Percentiles rank a stretch among this genome's conserved stretches.
Conservation (phyloP, 345 rosid genomes). For the Ceriops zippeliana region DNA sequence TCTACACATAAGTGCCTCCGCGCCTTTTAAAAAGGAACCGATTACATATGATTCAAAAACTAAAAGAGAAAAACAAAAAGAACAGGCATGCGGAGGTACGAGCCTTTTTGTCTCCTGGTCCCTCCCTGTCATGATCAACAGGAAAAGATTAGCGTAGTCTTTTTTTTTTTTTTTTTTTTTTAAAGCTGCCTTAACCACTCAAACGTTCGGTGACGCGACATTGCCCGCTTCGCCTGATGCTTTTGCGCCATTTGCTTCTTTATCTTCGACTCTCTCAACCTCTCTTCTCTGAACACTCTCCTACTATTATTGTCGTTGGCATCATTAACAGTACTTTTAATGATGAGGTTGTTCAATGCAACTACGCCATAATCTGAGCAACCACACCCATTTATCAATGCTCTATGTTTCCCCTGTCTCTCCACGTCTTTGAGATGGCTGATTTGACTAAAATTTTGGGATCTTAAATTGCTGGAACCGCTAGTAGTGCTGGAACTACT, state of each 20-base stretch:
- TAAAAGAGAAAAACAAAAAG: constrained; percentile 6
- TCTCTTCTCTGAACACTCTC: constrained; percentile 23
- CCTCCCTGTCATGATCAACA: constrained; percentile 22
- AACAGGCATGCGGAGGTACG: constrained; percentile 25
- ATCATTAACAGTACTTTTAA: constrained; percentile 14
- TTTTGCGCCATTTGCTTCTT: constrained; percentile 39
- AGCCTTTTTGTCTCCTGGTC: constrained; percentile 13
- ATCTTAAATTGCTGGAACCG: constrained; percentile 34
- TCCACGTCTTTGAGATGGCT: constrained; percentile 31
- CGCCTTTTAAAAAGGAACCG: not conserved
- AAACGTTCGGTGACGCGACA: constrained; percentile 70
- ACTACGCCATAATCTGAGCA: constrained; percentile 50
- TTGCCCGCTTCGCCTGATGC: constrained; percentile 48
- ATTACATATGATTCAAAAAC: not conserved
- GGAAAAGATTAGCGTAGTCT: constrained; percentile 16
- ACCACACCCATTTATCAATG: constrained; percentile 15
- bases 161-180: constrained; percentile 21
- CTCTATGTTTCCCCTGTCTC: constrained; percentile 21
- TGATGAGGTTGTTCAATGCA: constrained; percentile 23
- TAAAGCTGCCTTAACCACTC: constrained; percentile 88
- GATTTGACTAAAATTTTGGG: constrained; percentile 10
- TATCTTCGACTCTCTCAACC: constrained; percentile 28
- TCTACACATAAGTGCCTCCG: constrained; percentile 9
- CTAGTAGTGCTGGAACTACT: constrained; percentile 50
- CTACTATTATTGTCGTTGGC: not conserved